Percentiles rank a stretch among this genome's conserved stretches.
Conservation (phyloP, 257 asterid genomes). For the Fraxinus anomala region DNA sequence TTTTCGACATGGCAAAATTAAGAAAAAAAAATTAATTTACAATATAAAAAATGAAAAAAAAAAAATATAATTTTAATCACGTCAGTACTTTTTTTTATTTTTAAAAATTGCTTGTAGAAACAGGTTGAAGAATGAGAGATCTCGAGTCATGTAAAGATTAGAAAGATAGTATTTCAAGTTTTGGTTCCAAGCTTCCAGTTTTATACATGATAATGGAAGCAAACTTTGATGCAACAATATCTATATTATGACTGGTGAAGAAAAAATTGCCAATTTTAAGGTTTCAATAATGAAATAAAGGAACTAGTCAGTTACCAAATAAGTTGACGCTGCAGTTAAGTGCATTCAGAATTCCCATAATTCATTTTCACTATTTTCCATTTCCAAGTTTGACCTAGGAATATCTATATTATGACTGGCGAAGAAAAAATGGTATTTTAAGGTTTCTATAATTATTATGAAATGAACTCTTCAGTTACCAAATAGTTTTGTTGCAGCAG, state of each 20-base stretch:
- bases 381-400: neutral
- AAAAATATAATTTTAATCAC: too few relatives aligned
- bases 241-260: neutral
- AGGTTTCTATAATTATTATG: neutral
- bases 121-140: neutral
- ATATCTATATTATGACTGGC: neutral
- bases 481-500: slow-evolving; percentile 4
- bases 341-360: neutral
- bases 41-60: too few relatives aligned
- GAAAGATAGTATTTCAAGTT: slow-evolving; percentile 6
- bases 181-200: neutral
- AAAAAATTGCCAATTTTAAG: neutral
- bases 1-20: too few relatives aligned
- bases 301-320: slow-evolving; percentile 1
- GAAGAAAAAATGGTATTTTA: slow-evolving; percentile 16
- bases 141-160: neutral
- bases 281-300: neutral
- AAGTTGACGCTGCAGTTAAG: slow-evolving; percentile 7
- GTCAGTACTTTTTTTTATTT: too few relatives aligned
- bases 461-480: neutral
- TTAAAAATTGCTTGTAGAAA: neutral
- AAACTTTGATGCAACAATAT: neutral
- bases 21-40: too few relatives aligned
- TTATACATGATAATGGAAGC: slow-evolving; percentile 18
- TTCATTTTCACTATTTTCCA: neutral